Evolutionary conservation across 495 filamentous ascomycete genomes (phyloP), one percentile per base, ranked within the genome.

Genomic region (Trichoderma asperelloides): DNA sequence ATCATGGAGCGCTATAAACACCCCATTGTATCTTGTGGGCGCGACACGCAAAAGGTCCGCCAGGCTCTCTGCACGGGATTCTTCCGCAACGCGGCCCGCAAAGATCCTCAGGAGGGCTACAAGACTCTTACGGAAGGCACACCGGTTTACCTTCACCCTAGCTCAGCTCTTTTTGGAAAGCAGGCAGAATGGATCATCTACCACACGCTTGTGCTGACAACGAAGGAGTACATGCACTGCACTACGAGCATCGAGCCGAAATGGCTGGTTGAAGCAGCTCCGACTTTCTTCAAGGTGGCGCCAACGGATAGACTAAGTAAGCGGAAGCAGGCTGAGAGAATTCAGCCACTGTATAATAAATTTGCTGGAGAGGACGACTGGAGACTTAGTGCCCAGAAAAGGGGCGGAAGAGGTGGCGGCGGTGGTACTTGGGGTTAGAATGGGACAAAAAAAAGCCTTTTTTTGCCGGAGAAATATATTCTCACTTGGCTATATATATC

Each of bases 231-330:
- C 77, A 98, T 98, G 95, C 92, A 97, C 68, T 89, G 83, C 73
- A 94, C 91, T 9, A 96, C 92, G 0, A 84, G 84, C 4, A 97
- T 98, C 70, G 95, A 98, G 74, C 94, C 95, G 1, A 97, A 97
- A 69, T 91, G 86, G 86, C 78, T 88, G 33, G 93, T 97, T 12
- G 92, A 96, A 68, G 94, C 93, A 12, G 95, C 95, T 28, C 95
- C 95, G 18, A 96, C 92, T 0, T 98, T 98, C 84, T 98, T 98
- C 85, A 96, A 97, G 82, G 91, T 98, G 11, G 95, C 95, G 62
- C 89, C 91, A 23, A 96, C 89, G 18, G 92, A 96, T 73, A 85
- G 88, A 68, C 78, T 98, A 67, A 92, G 89, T 33, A 97, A 96
- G 81, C 80, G 95, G 70, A 94, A 96, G 84, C 92, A 91, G 80